Percentiles rank a stretch among this genome's conserved stretches.
Evolutionary conservation across 371 early-diverging fungal species (phyloP).

Genomic region (Haplosporangium sp.): DNA sequence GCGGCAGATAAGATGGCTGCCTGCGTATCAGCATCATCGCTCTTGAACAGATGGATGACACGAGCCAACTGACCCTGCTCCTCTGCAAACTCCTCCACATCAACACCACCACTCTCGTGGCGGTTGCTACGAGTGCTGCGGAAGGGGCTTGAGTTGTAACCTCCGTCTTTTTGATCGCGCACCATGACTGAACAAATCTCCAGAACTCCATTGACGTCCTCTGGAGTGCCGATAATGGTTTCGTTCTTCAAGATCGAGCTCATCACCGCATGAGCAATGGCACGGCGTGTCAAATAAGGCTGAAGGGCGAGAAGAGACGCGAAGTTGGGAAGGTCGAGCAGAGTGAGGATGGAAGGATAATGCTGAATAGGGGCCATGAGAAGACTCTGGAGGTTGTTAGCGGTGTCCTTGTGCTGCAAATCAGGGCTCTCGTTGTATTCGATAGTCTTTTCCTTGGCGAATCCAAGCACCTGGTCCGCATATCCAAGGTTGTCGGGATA

Average conservation of each 20-base stretch:
- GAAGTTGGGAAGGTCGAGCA: conserved; percentile 76
- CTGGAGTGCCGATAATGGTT: conserved; percentile 74
- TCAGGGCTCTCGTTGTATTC: conserved; percentile 67
- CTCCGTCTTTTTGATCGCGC: conserved; percentile 78
- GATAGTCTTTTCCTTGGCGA: conserved; percentile 76
- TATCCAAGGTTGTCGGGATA: conserved; percentile 89
- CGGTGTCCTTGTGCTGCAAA: conserved; percentile 68
- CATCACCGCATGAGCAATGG: conserved; percentile 84
- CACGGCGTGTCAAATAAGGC: conserved; percentile 80
- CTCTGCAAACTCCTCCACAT: conserved; percentile 80
- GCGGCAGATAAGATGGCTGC: conserved; percentile 82
- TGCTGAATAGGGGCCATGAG: conserved; percentile 80
- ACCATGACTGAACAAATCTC: conserved; percentile 85
- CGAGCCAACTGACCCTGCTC: conserved; percentile 89
- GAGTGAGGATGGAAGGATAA: conserved; percentile 72
- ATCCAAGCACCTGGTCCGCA: conserved; percentile 89
- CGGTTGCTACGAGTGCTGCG: conserved; percentile 52
- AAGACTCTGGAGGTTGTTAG: conserved; percentile 71
- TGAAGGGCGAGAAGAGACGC: conserved; percentile 83
- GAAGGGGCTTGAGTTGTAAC: conserved; percentile 58
- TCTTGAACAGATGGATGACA: conserved; percentile 82
- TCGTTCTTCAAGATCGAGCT: conserved; percentile 72
- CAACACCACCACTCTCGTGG: conserved; percentile 61
- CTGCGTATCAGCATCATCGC: conserved; percentile 77
- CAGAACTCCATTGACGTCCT: conserved; percentile 84